Conservation (phyloP, 2,329 filamentous ascomycete species). For the Xenosphaeropsis pyriputrescens region DNA sequence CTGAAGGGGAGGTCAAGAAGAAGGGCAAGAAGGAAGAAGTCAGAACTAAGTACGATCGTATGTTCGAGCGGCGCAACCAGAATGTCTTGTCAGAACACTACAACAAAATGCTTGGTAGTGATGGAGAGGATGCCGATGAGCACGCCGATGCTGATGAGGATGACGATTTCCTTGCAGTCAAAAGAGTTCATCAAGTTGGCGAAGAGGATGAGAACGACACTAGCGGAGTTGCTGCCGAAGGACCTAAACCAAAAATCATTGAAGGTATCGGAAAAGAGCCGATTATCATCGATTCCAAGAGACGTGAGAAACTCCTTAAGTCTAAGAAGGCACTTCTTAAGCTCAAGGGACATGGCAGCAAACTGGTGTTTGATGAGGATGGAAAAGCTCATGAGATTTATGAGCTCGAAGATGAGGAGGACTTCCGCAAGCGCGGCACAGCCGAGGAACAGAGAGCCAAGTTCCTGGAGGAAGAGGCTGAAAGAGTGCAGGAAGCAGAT, state of each 20-base stretch:
- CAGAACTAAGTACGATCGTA: conserved; percentile 89
- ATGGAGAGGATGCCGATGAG: conserved; percentile 27
- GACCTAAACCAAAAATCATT: conserved; percentile 41
- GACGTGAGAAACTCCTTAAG: conserved; percentile 84
- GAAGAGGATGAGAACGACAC: conserved; percentile 27
- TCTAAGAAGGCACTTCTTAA: conserved; percentile 92
- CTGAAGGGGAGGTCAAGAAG: conserved; percentile 34
- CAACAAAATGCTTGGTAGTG: conserved; percentile 63
- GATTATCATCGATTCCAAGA: conserved; percentile 82
- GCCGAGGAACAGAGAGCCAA: conserved; percentile 61
- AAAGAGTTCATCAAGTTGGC: conserved; percentile 66
- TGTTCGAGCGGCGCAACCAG: conserved; percentile 96
- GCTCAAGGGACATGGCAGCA: conserved; percentile 73
- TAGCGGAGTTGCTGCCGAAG: conserved; percentile 24
- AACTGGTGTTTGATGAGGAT: conserved; percentile 85
- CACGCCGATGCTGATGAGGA: conserved; percentile 48
- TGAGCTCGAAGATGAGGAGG: conserved; percentile 73
- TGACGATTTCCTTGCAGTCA: conserved; percentile 78
- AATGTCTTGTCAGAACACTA: conserved; percentile 93
- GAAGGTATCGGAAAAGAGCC: conserved; percentile 53
- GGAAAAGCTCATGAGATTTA: conserved; percentile 76
- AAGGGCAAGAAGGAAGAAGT: conserved; percentile 56
- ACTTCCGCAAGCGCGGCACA: conserved; percentile 61
- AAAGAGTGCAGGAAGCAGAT: conserved; percentile 61
- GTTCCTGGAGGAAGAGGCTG: conserved; percentile 66